A percentile compares a stretch with the other conserved stretches of the same genome.
phyloP scores from a whole-genome alignment of 495 filamentous ascomycete genomes.

The Hypomontagnella monticulosa region DNA sequence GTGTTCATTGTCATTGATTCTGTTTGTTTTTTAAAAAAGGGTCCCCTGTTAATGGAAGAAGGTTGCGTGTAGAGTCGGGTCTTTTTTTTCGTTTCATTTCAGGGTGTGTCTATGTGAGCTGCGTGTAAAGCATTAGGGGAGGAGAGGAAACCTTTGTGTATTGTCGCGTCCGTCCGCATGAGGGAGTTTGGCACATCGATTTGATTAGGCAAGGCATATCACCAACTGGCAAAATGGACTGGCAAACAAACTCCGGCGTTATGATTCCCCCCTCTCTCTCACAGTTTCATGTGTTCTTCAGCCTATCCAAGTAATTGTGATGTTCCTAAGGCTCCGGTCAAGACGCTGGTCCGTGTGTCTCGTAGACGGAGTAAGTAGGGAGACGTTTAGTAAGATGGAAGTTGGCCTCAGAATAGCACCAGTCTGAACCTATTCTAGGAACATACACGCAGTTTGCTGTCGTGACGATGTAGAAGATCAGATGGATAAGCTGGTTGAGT shows the following conservation, averaged over 20 bases:
- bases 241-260: slow-evolving; percentile 3
- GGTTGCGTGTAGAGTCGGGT: slow-evolving; percentile 32
- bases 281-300: not conserved
- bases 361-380: too few species aligned
- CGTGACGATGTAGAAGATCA: too few species aligned
- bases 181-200: slow-evolving; percentile 41
- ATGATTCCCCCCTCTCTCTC: not conserved
- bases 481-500: too few species aligned
- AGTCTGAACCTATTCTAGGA: too few species aligned
- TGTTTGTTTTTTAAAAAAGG: slow-evolving; percentile 15
- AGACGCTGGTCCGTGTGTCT: too few species aligned
- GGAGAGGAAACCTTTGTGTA: not conserved
- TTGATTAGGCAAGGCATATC: slow-evolving; percentile 1
- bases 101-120: not conserved
- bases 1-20: slow-evolving; percentile 11
- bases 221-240: slow-evolving; percentile 9
- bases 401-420: too few species aligned
- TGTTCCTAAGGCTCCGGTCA: too few species aligned
- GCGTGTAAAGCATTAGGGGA: slow-evolving; percentile 30
- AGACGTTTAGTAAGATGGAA: too few species aligned
- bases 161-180: slow-evolving; percentile 25
- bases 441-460: too few species aligned
- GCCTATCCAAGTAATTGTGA: not conserved
- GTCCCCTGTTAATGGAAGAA: slow-evolving; percentile 28
- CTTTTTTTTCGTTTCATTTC: slow-evolving; percentile 5